Evolutionary conservation across 2,329 filamentous ascomycete species (phyloP).

Genomic region (Fusarium sp.): DNA sequence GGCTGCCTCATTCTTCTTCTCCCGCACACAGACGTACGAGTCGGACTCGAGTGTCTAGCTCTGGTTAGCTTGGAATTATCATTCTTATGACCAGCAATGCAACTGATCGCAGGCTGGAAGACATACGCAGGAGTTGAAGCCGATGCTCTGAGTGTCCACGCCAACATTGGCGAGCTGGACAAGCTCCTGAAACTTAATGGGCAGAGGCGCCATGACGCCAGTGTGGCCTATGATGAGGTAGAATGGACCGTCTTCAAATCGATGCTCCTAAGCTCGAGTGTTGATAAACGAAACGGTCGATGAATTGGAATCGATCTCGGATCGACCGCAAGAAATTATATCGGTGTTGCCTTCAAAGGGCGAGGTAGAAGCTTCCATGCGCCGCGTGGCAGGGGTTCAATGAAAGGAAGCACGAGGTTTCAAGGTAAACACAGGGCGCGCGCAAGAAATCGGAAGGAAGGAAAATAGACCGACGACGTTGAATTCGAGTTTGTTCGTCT

Average conservation of each 20-base stretch:
- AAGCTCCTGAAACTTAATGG: conserved; percentile 94
- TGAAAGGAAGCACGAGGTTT: conserved; percentile 30
- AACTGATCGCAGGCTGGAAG: conserved; percentile 25
- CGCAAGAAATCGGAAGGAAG: conserved; percentile 39
- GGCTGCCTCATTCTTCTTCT: conserved; percentile 87
- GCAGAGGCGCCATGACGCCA: conserved; percentile 75
- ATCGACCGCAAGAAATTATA: conserved; percentile 45
- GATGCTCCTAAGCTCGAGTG: conserved; percentile 44
- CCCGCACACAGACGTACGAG: conserved; percentile 93
- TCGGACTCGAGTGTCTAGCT: conserved; percentile 96
- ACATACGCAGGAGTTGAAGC: conserved; percentile 84
- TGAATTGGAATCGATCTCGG: conserved; percentile 44
- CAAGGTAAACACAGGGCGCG: conserved; percentile 32
- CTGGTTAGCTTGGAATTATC: conserved; percentile 40
- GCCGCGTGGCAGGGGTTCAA: conserved; percentile 49
- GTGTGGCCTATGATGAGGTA: conserved; percentile 48
- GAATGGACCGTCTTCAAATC: conserved; percentile 43
- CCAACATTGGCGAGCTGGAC: conserved; percentile 72
- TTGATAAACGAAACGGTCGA: conserved; percentile 24
- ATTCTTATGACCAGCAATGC: neutral
- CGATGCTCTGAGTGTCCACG: conserved; percentile 69
- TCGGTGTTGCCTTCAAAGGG: conserved; percentile 44
- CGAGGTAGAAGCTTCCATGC: conserved; percentile 56
- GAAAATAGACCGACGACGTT: conserved; percentile 37
- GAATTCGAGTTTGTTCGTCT: conserved; percentile 39